Percentiles rank a stretch among this genome's conserved stretches.
Evolutionary conservation across 106 monocot genomes (phyloP).

Genomic region (Xerophyta viscosa): DNA sequence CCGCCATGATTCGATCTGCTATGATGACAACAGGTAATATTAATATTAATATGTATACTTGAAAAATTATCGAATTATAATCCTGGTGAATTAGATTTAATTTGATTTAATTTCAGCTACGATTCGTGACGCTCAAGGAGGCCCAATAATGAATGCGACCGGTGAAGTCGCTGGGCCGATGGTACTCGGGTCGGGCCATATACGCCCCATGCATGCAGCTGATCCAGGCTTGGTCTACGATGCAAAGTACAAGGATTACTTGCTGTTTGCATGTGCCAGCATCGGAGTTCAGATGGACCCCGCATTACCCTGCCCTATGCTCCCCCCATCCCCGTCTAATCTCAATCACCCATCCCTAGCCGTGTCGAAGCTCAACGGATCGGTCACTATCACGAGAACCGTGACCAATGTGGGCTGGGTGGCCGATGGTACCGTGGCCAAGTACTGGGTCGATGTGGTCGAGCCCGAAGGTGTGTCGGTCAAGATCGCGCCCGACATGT

Average conservation of each 20-base stretch:
- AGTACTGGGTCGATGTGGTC: slow-evolving; percentile 27
- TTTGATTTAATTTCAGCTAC: slow-evolving; percentile 28
- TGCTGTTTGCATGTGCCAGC: slow-evolving; percentile 63
- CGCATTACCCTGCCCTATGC: slow-evolving; percentile 38
- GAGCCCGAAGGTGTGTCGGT: slow-evolving; percentile 43
- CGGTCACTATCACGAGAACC: slow-evolving; percentile 28
- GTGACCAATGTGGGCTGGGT: slow-evolving; percentile 63
- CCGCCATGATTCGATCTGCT: slow-evolving; percentile 72
- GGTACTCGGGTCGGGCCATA: slow-evolving; percentile 61
- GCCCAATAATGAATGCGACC: slow-evolving; percentile 26
- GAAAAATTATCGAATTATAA: too few species aligned
- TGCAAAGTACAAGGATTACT: slow-evolving; percentile 57
- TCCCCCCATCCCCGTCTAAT: slow-evolving; percentile 21
- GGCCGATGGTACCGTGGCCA: slow-evolving; percentile 1
- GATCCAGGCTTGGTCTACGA: slow-evolving; percentile 79
- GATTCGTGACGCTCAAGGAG: slow-evolving; percentile 16
- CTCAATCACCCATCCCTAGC: slow-evolving; percentile 79
- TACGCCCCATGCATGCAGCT: slow-evolving; percentile 40
- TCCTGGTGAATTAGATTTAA: too few species aligned
- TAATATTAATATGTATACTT: too few species aligned
- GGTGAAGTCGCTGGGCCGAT: slow-evolving; percentile 43
- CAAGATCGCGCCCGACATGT: slow-evolving; percentile 23
- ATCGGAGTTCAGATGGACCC: slow-evolving; percentile 36
- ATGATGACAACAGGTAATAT: slow-evolving; percentile 88
- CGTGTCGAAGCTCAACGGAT: slow-evolving; percentile 25